A percentile compares a stretch with the other conserved stretches of the same genome.
These are phyloP conservation scores for Achlya hypogyna DNA, from an alignment of 352 stramenopile genomes.

Conservation along the genomic window DNA sequence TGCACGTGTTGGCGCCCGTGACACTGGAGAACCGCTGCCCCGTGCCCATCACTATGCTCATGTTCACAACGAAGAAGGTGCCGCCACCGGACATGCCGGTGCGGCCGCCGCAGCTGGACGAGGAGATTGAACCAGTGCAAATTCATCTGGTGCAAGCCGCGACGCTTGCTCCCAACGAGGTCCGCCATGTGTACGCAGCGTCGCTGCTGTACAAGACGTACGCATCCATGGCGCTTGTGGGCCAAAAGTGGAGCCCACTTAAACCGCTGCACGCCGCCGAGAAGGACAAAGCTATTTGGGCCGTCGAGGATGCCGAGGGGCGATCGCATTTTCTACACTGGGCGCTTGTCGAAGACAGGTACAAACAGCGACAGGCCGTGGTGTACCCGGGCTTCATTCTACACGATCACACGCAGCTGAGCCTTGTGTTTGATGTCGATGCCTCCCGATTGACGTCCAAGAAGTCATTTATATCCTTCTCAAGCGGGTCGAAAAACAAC, in stretches of 20 bases:
- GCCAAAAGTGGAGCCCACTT: conserved; percentile 56
- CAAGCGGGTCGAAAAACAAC: background rate
- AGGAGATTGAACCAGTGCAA: conserved; percentile 46
- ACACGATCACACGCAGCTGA: background rate
- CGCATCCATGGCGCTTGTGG: conserved; percentile 66
- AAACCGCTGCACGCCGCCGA: background rate
- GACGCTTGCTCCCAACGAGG: conserved; percentile 37
- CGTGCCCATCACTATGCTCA: conserved; percentile 48
- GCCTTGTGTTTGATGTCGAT: conserved; percentile 8
- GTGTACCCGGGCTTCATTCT: conserved; percentile 6
- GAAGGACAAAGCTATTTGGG: background rate
- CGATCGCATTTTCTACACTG: conserved; percentile 1
- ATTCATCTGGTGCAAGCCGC: conserved; percentile 65
- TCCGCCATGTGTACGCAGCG: conserved; percentile 49
- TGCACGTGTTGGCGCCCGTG: conserved; percentile 53
- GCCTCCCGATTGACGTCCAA: background rate
- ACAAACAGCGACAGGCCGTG: background rate
- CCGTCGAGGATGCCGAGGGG: background rate
- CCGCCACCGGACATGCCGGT: conserved; percentile 2
- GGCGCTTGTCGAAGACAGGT: background rate
- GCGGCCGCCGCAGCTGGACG: background rate
- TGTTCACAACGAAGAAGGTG: conserved; percentile 78
- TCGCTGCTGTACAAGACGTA: conserved; percentile 69
- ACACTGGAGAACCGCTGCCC: conserved; percentile 76
- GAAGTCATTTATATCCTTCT: conserved; percentile 9